Percentiles rank a stretch among this genome's conserved stretches.
Conservation (phyloP, 257 asterid species). For the Lantana camara region DNA sequence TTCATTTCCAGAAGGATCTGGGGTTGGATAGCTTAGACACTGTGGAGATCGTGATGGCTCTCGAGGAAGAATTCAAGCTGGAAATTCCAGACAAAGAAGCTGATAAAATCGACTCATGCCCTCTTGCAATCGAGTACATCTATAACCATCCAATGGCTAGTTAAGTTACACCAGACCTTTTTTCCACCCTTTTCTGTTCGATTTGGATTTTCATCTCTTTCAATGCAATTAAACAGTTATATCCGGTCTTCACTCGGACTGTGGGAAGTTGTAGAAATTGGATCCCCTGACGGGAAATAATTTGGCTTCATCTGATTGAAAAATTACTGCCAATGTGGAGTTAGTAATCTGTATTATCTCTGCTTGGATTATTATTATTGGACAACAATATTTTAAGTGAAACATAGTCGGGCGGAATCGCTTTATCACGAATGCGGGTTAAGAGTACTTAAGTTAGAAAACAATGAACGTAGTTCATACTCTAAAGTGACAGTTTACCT, state of each 20-base stretch:
- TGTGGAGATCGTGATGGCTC: constrained; percentile 82
- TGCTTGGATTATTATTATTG: constrained; percentile 17
- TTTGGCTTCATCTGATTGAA: constrained; percentile 17
- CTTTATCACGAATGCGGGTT: too few species aligned
- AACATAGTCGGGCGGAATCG: too few species aligned
- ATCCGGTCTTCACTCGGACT: constrained; percentile 33
- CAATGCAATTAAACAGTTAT: constrained; percentile 23
- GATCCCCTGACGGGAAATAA: constrained; percentile 34
- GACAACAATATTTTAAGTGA: too few species aligned
- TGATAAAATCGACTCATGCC: constrained; percentile 69
- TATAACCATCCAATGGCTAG: constrained; percentile 74
- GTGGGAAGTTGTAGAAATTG: constrained; percentile 35
- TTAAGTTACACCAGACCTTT: constrained; percentile 30
- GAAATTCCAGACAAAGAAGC: constrained; percentile 90
- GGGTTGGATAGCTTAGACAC: constrained; percentile 85
- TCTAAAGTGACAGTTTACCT: too few species aligned
- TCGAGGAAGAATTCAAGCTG: constrained; percentile 85
- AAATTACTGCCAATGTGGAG: constrained; percentile 1
- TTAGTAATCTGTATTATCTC: constrained; percentile 4
- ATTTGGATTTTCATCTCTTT: constrained; percentile 26
- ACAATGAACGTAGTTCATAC: too few species aligned
- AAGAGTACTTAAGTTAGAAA: too few species aligned
- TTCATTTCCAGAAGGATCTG: constrained; percentile 73
- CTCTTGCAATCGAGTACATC: constrained; percentile 75
- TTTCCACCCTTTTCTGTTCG: too few species aligned